These are phyloP conservation scores for Suillus weaverae DNA, from an alignment of 768 basidiomycete species.

Conservation along the genomic window DNA sequence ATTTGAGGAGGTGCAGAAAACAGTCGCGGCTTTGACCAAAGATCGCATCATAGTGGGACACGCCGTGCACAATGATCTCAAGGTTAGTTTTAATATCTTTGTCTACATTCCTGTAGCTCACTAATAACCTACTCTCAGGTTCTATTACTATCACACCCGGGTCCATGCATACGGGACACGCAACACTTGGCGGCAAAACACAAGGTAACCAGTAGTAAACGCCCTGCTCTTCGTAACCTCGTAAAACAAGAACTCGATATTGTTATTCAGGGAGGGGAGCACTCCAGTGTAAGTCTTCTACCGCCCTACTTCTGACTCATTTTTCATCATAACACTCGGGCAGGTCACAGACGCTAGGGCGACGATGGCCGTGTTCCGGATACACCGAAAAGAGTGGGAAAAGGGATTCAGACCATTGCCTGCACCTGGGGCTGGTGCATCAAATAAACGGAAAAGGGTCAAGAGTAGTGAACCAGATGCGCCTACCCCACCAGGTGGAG, in stretches of 20 bases:
- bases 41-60: slow-evolving; percentile 87
- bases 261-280: slow-evolving; percentile 85
- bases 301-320: not conserved
- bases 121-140: slow-evolving; percentile 40
- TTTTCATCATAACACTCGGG: slow-evolving; percentile 1
- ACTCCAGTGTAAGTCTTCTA: slow-evolving; percentile 71
- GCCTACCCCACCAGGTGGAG: slow-evolving; percentile 46
- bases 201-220: slow-evolving; percentile 59
- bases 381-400: slow-evolving; percentile 86
- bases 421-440: not conserved
- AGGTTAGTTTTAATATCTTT: slow-evolving; percentile 37
- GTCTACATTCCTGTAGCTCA: not conserved
- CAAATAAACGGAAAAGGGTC: slow-evolving; percentile 20
- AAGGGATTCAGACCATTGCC: slow-evolving; percentile 32
- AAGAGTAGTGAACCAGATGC: not conserved
- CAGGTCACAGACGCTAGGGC: slow-evolving; percentile 93
- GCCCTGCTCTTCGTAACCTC: slow-evolving; percentile 77
- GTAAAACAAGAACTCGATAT: slow-evolving; percentile 77
- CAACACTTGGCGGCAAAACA: slow-evolving; percentile 61
- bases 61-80: slow-evolving; percentile 88
- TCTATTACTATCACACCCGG: slow-evolving; percentile 71
- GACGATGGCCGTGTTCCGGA: slow-evolving; percentile 89
- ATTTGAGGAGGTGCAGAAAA: slow-evolving; percentile 78
- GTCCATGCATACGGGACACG: slow-evolving; percentile 64
- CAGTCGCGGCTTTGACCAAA: slow-evolving; percentile 73